Evolutionary conservation across 2,329 filamentous ascomycete genomes (phyloP).

Genomic region (Diaporthe humulicola): DNA sequence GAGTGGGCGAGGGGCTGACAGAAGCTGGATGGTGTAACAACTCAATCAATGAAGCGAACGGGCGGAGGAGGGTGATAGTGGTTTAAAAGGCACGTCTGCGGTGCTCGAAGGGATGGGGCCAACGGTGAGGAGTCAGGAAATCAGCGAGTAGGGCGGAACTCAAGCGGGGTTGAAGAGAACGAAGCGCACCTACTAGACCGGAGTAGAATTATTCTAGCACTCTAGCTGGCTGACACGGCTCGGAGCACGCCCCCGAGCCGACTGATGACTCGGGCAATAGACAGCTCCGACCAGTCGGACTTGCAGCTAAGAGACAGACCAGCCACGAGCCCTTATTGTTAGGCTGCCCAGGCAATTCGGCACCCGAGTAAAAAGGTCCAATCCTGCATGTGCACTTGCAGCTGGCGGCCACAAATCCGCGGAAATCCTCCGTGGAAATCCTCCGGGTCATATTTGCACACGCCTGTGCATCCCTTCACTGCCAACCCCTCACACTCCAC

Average conservation of each 20-base stretch:
- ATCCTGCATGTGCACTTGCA: neutral
- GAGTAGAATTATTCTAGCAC: neutral
- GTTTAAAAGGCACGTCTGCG: neutral
- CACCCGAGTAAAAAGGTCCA: neutral
- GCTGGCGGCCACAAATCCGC: neutral
- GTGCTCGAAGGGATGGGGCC: neutral
- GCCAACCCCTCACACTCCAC: neutral
- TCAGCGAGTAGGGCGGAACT: neutral
- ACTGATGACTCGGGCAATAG: constrained; percentile 16
- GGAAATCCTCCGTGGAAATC: too few relatives aligned
- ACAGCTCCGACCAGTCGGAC: neutral
- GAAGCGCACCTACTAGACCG: neutral
- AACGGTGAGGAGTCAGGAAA: neutral
- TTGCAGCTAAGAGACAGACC: neutral
- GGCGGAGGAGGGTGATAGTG: neutral
- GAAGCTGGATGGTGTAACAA: neutral
- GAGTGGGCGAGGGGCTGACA: constrained; percentile 5
- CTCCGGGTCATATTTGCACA: neutral
- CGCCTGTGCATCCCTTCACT: neutral
- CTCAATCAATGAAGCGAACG: neutral
- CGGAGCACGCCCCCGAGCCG: neutral
- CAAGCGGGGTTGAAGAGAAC: neutral
- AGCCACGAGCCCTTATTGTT: neutral
- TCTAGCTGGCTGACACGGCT: constrained; percentile 14
- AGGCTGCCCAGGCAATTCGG: neutral